Evolutionary conservation across 2,329 filamentous ascomycete species (phyloP), one percentile per base, ranked within the genome.

Genomic region (Colletotrichum gloeosporioides): DNA sequence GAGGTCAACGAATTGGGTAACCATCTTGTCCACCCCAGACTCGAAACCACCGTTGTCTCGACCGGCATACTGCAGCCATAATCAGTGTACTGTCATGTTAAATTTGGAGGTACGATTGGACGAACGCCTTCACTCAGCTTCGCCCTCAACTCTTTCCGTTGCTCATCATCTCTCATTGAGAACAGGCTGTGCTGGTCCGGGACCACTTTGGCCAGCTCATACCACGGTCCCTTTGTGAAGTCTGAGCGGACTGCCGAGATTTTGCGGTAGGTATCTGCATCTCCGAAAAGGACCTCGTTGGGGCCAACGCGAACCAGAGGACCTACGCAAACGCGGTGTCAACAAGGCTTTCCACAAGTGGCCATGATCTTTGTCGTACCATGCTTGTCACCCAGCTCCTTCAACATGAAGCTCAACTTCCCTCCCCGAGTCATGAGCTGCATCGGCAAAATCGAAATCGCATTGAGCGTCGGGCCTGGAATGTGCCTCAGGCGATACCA

Each of bases 401-500:
- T 73, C 16, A 77, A 9, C 16, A 25, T 63, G 6, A 77, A 72
- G 49, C 69, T 72, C 7, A 73, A 44, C 25, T 69, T 72, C 6
- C 73, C 76, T 16, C 73, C 22, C 13, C 16, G 36, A 15, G 69
- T 73, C 65, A 67, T 72, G 25, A 32, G 13, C 32, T 82, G 76
- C 73, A 84, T 80, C 76, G 82, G 83, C 10, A 77, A 77, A 29
- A 83, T 82, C 31, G 82, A 83, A 53, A 84, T 76, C 5, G 79
- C 78, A 15, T 81, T 81, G 64, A 80, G 78, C 25, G 82, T 81
- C 0, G 84, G 84, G 0, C 83, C 83, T 0, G 83, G 83, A 13
- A 85, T 71, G 59, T 84, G 82, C 2, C 80, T 82, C 25, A 85
- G 78, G 18, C 82, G 82, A 49, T 81, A 78, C 82, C 83, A 84